Evolutionary conservation across 148 eudicot species (phyloP).

Genomic region (Chenopodium suecicum): DNA sequence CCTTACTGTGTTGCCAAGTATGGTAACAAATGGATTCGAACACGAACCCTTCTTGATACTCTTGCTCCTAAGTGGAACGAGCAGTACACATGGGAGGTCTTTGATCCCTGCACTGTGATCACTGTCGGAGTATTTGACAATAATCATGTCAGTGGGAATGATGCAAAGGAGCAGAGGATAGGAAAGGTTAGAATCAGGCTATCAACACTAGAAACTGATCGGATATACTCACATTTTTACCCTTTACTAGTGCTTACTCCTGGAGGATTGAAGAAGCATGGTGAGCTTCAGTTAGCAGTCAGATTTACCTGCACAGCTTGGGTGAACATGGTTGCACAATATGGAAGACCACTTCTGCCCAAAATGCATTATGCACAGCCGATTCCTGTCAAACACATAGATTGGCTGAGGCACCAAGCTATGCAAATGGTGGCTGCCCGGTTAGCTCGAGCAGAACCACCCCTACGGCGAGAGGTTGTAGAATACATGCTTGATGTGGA

Average conservation of each 20-base stretch:
- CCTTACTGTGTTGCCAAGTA: constrained; percentile 94
- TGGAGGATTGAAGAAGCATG: constrained; percentile 77
- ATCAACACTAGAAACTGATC: constrained; percentile 76
- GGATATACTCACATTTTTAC: constrained; percentile 77
- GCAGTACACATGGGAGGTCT: constrained; percentile 95
- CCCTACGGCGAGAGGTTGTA: constrained; percentile 69
- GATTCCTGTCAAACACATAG: constrained; percentile 69
- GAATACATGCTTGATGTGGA: constrained; percentile 94
- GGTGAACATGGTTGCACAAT: constrained; percentile 89
- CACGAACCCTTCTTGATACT: constrained; percentile 77
- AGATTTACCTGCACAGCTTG: constrained; percentile 87
- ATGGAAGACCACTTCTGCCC: constrained; percentile 84
- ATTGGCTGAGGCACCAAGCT: constrained; percentile 87
- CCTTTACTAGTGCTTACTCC: constrained; percentile 72
- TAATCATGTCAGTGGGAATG: constrained; percentile 62
- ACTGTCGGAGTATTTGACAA: constrained; percentile 93
- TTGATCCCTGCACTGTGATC: constrained; percentile 86
- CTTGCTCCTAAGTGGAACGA: constrained; percentile 81
- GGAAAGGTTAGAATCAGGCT: constrained; percentile 88
- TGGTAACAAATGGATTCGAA: constrained; percentile 92
- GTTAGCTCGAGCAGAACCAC: constrained; percentile 80
- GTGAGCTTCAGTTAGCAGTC: constrained; percentile 83
- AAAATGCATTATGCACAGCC: constrained; percentile 93
- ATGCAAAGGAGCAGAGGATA: constrained; percentile 63
- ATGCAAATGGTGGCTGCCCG: constrained; percentile 79